phyloP scores from a whole-genome alignment of 2,329 filamentous ascomycete genomes.

The Sporothrix mexicana region DNA sequence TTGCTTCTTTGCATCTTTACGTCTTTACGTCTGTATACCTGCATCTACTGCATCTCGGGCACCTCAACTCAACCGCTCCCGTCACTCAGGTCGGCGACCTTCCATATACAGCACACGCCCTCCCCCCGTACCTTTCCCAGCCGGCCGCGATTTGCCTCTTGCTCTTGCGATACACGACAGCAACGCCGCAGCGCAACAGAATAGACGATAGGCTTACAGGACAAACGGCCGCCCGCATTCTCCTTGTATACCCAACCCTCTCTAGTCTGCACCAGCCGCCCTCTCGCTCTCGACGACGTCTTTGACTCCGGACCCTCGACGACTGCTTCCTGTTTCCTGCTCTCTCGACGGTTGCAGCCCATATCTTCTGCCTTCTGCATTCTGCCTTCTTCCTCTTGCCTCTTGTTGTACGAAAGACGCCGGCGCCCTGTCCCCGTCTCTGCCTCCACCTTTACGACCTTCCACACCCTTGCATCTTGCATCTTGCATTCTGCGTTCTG shows the following conservation, averaged over 20 bases:
- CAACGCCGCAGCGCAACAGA: slow-evolving; percentile 11
- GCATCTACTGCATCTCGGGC: slow-evolving; percentile 23
- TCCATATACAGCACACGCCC: slow-evolving; percentile 2
- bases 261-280: not conserved
- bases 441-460: not conserved
- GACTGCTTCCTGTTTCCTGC: not conserved
- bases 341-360: not conserved
- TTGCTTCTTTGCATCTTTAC: not conserved
- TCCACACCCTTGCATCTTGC: slow-evolving; percentile 9
- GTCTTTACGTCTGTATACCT: not conserved
- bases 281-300: not conserved
- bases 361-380: not conserved
- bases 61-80: slow-evolving; percentile 16
- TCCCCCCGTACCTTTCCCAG: not conserved
- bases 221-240: slow-evolving; percentile 23
- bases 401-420: slow-evolving; percentile 23
- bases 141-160: not conserved
- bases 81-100: slow-evolving; percentile 34
- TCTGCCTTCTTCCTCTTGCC: not conserved
- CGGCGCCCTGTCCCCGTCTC: not conserved
- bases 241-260: slow-evolving; percentile 7
- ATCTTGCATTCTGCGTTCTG: not conserved
- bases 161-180: slow-evolving; percentile 19
- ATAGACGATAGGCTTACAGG: not conserved
- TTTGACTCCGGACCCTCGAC: slow-evolving; percentile 11